Evolutionary conservation across 305 asterid genomes (phyloP).

Genomic region (Fraxinus baroniana): DNA sequence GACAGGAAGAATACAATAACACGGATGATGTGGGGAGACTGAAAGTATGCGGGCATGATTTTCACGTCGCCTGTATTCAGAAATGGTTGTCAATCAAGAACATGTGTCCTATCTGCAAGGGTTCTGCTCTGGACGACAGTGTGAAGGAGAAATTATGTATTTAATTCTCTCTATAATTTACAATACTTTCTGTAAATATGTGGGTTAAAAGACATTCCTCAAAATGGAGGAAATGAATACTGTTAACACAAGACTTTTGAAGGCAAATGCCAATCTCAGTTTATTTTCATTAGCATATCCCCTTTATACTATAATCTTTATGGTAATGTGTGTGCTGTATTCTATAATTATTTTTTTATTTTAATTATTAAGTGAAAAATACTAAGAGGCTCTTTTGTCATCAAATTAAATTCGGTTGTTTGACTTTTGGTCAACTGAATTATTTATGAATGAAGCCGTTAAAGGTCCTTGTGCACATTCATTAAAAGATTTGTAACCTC

Average conservation of each 20-base stretch:
- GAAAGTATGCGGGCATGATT: conserved; percentile 70
- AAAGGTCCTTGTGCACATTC: not conserved
- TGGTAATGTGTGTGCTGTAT: not conserved
- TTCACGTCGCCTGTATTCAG: conserved; percentile 64
- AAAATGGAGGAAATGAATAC: conserved; percentile 29
- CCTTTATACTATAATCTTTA: not conserved
- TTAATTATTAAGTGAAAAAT: not conserved
- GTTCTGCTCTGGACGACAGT: conserved; percentile 50
- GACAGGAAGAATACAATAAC: conserved; percentile 69
- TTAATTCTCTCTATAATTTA: conserved; percentile 18
- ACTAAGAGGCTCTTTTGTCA: not conserved
- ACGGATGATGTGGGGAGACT: conserved; percentile 64
- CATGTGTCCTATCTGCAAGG: conserved; percentile 75
- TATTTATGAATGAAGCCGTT: not conserved
- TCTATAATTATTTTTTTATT: not conserved
- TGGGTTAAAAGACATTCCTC: conserved; percentile 31
- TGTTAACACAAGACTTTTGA: conserved; percentile 17
- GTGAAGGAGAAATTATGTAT: conserved; percentile 27
- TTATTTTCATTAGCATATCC: not conserved
- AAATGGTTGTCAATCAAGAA: conserved; percentile 85
- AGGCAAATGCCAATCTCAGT: conserved; percentile 14
- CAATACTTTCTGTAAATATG: conserved; percentile 36
- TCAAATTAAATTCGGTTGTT: not conserved
- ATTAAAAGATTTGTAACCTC: not conserved
- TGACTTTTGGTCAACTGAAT: not conserved